Percentiles rank a stretch among this genome's conserved stretches.
These are phyloP conservation scores for Conoideocrella luteorostrata DNA, from an alignment of 2,329 filamentous ascomycete species.

Conservation along the genomic window DNA sequence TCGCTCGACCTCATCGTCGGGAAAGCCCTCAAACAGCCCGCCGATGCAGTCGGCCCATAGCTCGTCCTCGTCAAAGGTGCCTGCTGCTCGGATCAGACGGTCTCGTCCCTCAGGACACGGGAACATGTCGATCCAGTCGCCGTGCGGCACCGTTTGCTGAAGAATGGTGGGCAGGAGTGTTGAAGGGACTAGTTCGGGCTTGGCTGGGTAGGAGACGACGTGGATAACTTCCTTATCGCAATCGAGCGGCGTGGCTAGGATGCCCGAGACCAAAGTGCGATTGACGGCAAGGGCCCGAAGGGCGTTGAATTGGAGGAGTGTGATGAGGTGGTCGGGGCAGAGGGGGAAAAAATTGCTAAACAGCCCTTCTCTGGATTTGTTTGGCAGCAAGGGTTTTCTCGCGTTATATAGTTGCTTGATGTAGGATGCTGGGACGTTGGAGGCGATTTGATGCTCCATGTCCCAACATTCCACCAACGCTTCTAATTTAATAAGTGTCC, in stretches of 20 bases:
- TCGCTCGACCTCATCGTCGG: conserved; percentile 32
- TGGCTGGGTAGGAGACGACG: conserved; percentile 17
- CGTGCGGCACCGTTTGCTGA: conserved; percentile 32
- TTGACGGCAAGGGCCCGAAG: conserved; percentile 31
- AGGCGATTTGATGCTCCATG: too few relatives aligned
- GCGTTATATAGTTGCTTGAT: too few relatives aligned
- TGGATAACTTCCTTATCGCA: not conserved
- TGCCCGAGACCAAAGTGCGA: conserved; percentile 26
- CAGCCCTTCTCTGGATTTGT: conserved; percentile 4
- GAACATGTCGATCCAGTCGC: conserved; percentile 34
- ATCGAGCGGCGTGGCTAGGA: conserved; percentile 16
- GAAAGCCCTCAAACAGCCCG: conserved; percentile 37
- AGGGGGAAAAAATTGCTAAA: conserved; percentile 26
- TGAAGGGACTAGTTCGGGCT: conserved; percentile 22
- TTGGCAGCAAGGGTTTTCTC: not conserved
- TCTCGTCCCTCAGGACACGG: conserved; percentile 30
- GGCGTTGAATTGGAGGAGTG: conserved; percentile 34
- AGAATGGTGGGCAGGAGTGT: conserved; percentile 29
- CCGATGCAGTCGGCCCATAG: conserved; percentile 36
- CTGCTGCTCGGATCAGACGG: conserved; percentile 26
- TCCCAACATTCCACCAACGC: too few relatives aligned
- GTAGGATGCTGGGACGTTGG: not conserved
- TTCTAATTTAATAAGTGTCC: too few relatives aligned
- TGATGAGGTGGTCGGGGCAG: conserved; percentile 33
- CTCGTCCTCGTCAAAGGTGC: conserved; percentile 35